Evolutionary conservation across 768 basidiomycete species (phyloP).

Genomic region (Bullera alba): DNA sequence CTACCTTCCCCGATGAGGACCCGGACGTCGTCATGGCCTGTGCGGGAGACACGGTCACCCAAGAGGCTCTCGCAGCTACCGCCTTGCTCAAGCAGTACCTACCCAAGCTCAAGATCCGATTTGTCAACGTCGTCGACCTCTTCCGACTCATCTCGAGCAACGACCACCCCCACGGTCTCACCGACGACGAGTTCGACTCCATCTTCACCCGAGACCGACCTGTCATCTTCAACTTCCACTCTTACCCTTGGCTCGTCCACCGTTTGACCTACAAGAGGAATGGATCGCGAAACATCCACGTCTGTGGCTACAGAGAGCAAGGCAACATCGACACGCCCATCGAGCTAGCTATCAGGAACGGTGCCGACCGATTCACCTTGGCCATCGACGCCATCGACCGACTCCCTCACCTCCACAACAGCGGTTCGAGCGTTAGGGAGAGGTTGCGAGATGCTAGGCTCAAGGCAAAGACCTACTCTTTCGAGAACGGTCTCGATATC

Average conservation of each 20-base stretch:
- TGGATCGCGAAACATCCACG: constrained; percentile 23
- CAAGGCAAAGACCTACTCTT: constrained; percentile 28
- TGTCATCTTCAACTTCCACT: constrained; percentile 76
- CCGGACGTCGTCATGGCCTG: constrained; percentile 64
- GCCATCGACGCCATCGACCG: constrained; percentile 42
- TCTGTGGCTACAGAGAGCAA: constrained; percentile 37
- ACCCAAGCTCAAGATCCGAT: constrained; percentile 60
- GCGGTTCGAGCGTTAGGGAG: constrained; percentile 26
- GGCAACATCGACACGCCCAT: constrained; percentile 40
- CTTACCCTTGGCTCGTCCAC: constrained; percentile 49
- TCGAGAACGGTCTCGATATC: constrained; percentile 37
- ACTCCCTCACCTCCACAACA: constrained; percentile 26
- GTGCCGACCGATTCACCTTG: constrained; percentile 28
- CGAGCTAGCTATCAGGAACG: constrained; percentile 26
- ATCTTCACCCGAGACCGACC: constrained; percentile 42
- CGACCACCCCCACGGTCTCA: constrained; percentile 45
- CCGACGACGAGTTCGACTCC: constrained; percentile 22
- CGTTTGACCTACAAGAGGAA: constrained; percentile 34
- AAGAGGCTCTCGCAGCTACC: constrained; percentile 79
- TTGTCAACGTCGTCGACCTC: constrained; percentile 82
- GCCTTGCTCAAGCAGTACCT: constrained; percentile 60
- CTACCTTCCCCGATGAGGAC: constrained; percentile 56
- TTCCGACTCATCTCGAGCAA: constrained; percentile 68
- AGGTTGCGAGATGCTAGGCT: constrained; percentile 34
- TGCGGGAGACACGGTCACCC: constrained; percentile 74